Conservation (phyloP, 208 protist species). For the Leishmania aethiopica region DNA sequence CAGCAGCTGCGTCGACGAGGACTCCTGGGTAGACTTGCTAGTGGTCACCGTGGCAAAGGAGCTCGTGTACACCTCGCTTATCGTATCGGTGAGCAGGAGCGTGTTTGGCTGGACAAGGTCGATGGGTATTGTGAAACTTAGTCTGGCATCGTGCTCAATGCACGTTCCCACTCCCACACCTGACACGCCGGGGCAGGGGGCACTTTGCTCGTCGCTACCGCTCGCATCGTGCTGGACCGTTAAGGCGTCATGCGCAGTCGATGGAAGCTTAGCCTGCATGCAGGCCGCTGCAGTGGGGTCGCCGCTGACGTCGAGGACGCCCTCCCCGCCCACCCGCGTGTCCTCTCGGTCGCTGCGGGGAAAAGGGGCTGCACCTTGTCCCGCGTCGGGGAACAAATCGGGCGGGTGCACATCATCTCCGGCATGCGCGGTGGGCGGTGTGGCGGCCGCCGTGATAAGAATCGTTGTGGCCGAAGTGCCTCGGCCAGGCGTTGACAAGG, state of each 20-base stretch:
- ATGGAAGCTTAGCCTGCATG: neutral
- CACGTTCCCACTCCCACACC: neutral
- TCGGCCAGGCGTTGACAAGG: neutral
- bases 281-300: neutral
- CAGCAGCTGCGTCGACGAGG: neutral
- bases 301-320: neutral
- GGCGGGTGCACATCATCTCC: neutral
- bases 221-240: neutral
- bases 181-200: neutral
- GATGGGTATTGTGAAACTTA: neutral
- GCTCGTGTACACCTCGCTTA: neutral
- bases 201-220: neutral
- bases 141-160: neutral
- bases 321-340: neutral
- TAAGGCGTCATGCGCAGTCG: neutral
- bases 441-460: neutral
- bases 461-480: neutral
- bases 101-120: neutral
- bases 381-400: neutral
- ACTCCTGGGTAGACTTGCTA: conserved; percentile 7
- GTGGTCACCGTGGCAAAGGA: neutral
- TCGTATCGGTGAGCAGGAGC: neutral
- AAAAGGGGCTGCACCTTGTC: neutral
- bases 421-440: neutral
- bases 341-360: neutral